Percentiles rank a stretch among this genome's conserved stretches.
These are phyloP conservation scores for Rhododendron mucronatum DNA, from an alignment of 148 eudicot species.

Conservation along the genomic window DNA sequence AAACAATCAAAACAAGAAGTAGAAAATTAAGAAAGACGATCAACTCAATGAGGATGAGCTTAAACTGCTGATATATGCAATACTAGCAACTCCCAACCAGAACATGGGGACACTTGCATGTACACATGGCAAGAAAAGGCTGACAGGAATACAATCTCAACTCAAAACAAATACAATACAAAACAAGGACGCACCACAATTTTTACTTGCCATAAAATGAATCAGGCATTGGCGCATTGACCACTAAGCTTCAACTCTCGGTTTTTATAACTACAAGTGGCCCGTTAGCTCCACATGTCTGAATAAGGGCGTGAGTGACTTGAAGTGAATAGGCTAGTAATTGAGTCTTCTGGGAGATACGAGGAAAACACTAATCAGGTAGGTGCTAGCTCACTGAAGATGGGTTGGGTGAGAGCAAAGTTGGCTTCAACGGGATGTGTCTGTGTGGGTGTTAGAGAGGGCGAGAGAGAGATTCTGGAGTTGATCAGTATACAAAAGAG, in stretches of 20 bases:
- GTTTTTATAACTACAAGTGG: neutral
- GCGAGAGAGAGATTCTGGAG: neutral
- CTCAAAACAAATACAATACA: neutral
- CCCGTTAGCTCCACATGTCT: neutral
- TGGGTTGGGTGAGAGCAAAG: neutral
- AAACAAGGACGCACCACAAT: neutral
- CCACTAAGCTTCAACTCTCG: neutral
- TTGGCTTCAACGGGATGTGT: neutral
- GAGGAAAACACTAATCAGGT: neutral
- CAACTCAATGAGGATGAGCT: neutral
- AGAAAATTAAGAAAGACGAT: neutral
- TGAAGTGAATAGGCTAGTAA: neutral
- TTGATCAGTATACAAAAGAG: neutral
- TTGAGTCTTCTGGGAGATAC: neutral
- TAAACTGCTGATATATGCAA: neutral
- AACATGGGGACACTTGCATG: neutral
- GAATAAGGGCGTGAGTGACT: neutral
- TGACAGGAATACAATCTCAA: neutral
- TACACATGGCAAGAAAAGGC: neutral
- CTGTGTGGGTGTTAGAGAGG: neutral
- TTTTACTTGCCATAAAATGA: neutral
- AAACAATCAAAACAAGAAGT: neutral
- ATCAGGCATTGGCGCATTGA: neutral
- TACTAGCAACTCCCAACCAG: neutral
- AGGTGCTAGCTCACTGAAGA: neutral